phyloP scores from a whole-genome alignment of 2,329 filamentous ascomycete species.

The Sporothrix pallida region DNA sequence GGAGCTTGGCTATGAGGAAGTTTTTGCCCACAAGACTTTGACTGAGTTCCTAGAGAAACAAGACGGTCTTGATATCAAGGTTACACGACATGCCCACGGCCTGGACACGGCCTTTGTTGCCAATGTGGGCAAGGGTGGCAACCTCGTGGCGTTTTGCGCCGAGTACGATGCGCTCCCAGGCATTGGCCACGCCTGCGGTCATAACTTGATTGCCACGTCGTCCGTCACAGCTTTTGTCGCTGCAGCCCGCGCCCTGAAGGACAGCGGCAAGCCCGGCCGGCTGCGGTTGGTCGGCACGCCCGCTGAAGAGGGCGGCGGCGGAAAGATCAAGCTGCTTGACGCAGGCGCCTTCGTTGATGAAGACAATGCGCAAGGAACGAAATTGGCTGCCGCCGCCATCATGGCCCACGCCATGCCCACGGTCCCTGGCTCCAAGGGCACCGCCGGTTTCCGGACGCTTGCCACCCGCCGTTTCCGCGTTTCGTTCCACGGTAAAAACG shows the following conservation, averaged over 20 bases:
- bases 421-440: neutral
- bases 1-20: conserved; percentile 57
- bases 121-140: conserved; percentile 34
- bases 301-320: conserved; percentile 51
- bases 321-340: conserved; percentile 53
- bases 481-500: conserved; percentile 50
- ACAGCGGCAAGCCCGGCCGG: conserved; percentile 39
- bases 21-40: conserved; percentile 56
- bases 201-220: conserved; percentile 51
- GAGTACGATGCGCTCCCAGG: conserved; percentile 44
- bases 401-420: conserved; percentile 33
- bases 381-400: conserved; percentile 10
- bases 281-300: conserved; percentile 50
- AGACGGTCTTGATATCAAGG: conserved; percentile 48
- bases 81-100: conserved; percentile 57
- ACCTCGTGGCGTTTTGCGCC: conserved; percentile 39
- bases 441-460: conserved; percentile 31
- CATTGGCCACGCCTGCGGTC: conserved; percentile 51
- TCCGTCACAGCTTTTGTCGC: conserved; percentile 49
- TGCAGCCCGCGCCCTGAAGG: conserved; percentile 38
- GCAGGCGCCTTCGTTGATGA: conserved; percentile 46
- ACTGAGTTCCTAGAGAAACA: conserved; percentile 49
- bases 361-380: conserved; percentile 39
- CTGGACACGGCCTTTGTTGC: conserved; percentile 58
- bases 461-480: conserved; percentile 42